Evolutionary conservation across 805 yeast genomes (phyloP).

Genomic region (Candida railenensis): DNA sequence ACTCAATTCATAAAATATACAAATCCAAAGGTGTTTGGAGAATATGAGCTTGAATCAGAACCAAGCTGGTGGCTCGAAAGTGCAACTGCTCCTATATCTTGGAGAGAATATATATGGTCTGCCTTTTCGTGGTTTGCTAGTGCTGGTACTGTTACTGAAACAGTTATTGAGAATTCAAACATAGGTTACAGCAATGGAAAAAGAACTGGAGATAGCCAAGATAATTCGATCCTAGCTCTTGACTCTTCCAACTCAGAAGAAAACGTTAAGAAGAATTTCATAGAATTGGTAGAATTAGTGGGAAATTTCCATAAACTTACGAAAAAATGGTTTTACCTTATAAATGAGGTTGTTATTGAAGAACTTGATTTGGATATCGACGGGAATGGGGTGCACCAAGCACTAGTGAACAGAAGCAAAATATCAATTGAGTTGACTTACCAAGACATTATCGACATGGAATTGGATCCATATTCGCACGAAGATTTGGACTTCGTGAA

Average conservation of each 20-base stretch:
- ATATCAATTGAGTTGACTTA: constrained; percentile 33
- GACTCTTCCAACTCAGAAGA: background rate
- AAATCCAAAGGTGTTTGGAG: background rate
- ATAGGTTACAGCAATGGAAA: background rate
- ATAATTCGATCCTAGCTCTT: constrained; percentile 1
- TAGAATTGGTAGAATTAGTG: constrained; percentile 24
- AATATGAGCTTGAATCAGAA: constrained; percentile 15
- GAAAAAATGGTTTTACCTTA: constrained; percentile 33
- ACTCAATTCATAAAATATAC: constrained; percentile 6
- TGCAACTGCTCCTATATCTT: constrained; percentile 49
- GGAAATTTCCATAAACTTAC: constrained; percentile 41
- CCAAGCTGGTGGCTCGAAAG: constrained; percentile 44
- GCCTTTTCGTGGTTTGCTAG: constrained; percentile 88
- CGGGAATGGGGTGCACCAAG: constrained; percentile 2
- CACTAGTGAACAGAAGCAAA: constrained; percentile 7
- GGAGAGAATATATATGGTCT: constrained; percentile 61
- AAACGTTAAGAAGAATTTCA: constrained; percentile 6
- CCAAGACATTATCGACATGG: constrained; percentile 42
- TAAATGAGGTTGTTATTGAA: constrained; percentile 31
- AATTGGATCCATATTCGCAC: constrained; percentile 41
- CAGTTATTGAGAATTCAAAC: constrained; percentile 4
- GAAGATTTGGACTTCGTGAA: constrained; percentile 36
- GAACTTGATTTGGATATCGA: constrained; percentile 6
- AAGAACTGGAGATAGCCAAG: background rate
- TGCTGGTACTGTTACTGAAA: constrained; percentile 56